These are phyloP conservation scores for Pythium sukuiense DNA, from an alignment of 352 stramenopile genomes.

Conservation along the genomic window DNA sequence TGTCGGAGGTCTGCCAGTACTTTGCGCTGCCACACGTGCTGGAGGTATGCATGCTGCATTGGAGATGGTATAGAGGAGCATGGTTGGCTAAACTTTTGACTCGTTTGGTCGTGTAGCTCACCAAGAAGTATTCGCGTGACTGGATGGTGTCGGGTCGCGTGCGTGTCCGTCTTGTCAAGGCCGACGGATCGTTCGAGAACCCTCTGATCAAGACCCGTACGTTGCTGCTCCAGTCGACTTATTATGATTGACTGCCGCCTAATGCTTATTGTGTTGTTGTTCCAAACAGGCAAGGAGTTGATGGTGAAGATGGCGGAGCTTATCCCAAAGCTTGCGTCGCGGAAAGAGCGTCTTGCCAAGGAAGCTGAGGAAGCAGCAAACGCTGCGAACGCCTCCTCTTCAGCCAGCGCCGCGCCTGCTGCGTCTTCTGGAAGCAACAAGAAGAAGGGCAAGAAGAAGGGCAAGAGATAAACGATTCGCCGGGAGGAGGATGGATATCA, in stretches of 20 bases:
- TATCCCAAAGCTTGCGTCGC: slow-evolving; percentile 82
- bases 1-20: slow-evolving; percentile 84
- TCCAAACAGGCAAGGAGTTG: slow-evolving; percentile 42
- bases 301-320: slow-evolving; percentile 89
- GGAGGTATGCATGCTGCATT: slow-evolving; percentile 39
- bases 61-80: not conserved
- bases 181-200: slow-evolving; percentile 65
- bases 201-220: slow-evolving; percentile 59
- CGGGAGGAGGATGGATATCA: not conserved
- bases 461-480: slow-evolving; percentile 59
- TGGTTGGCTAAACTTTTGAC: not conserved
- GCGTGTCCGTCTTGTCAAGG: slow-evolving; percentile 64
- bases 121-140: slow-evolving; percentile 84
- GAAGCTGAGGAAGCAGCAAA: slow-evolving; percentile 59
- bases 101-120: slow-evolving; percentile 31
- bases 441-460: slow-evolving; percentile 89
- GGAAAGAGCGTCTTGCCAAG: slow-evolving; percentile 73
- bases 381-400: slow-evolving; percentile 19
- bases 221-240: slow-evolving; percentile 1
- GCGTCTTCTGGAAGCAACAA: slow-evolving; percentile 50
- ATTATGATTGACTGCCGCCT: not conserved
- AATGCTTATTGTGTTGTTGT: not conserved
- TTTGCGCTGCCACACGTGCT: slow-evolving; percentile 80
- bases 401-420: slow-evolving; percentile 25
- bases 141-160: slow-evolving; percentile 71